These are phyloP conservation scores for Kwoniella bestiolae DNA, from an alignment of 768 basidiomycete genomes.

Conservation along the genomic window DNA sequence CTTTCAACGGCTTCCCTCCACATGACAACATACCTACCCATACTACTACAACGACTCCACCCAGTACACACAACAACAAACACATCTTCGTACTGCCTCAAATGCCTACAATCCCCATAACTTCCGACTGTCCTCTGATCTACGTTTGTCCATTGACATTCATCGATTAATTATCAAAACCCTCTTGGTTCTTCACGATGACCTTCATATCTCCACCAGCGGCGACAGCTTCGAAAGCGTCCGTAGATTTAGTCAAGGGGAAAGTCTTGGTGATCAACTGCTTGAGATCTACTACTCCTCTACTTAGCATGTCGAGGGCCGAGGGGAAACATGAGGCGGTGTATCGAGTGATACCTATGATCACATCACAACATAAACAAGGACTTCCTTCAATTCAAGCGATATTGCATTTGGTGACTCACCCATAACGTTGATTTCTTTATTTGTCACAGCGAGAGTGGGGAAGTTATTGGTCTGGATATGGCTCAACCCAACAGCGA, in stretches of 20 bases:
- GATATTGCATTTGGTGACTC: no score
- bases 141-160: no score
- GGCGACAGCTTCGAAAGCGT: conserved; percentile 48
- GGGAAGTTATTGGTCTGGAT: conserved; percentile 47
- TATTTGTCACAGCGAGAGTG: conserved; percentile 51
- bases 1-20: no score
- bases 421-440: conserved; percentile 51
- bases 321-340: conserved; percentile 46
- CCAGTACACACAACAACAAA: no score
- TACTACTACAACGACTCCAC: no score
- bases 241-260: conserved; percentile 36
- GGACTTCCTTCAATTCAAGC: no score
- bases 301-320: conserved; percentile 43
- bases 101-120: no score
- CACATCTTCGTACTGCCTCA: no score
- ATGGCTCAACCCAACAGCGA: conserved; percentile 48
- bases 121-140: no score
- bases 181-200: conserved; percentile 49
- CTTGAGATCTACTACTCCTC: conserved; percentile 48
- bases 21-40: no score
- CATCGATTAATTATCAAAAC: conserved; percentile 16
- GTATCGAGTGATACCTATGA: conserved; percentile 50
- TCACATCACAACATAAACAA: not conserved
- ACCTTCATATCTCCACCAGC: conserved; percentile 48
- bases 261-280: conserved; percentile 43